A percentile compares a stretch with the other conserved stretches of the same genome.
These are phyloP conservation scores for Claviceps capensis DNA, from an alignment of 2,329 filamentous ascomycete species.

Conservation along the genomic window DNA sequence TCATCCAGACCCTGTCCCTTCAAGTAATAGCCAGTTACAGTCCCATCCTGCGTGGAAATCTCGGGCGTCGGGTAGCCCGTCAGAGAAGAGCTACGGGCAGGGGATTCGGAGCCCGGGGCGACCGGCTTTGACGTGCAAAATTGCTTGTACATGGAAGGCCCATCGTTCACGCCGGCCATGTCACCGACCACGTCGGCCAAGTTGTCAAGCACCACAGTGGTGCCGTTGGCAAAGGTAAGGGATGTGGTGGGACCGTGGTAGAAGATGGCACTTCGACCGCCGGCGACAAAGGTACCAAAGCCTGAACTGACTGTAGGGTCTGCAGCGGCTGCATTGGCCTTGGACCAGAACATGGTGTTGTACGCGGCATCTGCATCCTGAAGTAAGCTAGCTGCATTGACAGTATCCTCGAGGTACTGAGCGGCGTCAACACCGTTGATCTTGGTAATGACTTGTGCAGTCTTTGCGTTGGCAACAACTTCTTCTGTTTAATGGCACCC, in stretches of 20 bases:
- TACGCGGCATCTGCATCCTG: conserved; percentile 19
- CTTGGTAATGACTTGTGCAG: conserved; percentile 11
- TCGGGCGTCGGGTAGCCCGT: conserved; percentile 18
- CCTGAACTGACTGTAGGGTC: not conserved
- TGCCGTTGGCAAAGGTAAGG: conserved; percentile 24
- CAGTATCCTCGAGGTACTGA: conserved; percentile 11
- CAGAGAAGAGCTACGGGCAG: not conserved
- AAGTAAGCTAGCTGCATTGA: conserved; percentile 9
- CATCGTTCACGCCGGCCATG: conserved; percentile 18
- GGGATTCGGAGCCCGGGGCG: not conserved
- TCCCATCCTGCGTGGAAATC: conserved; percentile 11
- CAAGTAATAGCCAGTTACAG: conserved; percentile 20
- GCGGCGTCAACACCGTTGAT: conserved; percentile 15
- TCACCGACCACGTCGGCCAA: conserved; percentile 16
- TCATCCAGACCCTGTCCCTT: conserved; percentile 20
- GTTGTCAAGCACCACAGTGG: conserved; percentile 16
- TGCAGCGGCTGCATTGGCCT: conserved; percentile 7
- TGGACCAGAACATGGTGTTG: conserved; percentile 24
- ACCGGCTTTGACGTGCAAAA: conserved; percentile 16
- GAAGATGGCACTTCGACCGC: conserved; percentile 15
- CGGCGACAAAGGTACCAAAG: conserved; percentile 17
- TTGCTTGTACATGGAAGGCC: conserved; percentile 18
- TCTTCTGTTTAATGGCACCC: conserved; percentile 6
- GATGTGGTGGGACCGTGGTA: conserved; percentile 21
- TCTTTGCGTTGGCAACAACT: conserved; percentile 9